Evolutionary conservation across 225 moss, liverwort and hornwort genomes (phyloP).

Genomic region (Anthoceros angustus): DNA sequence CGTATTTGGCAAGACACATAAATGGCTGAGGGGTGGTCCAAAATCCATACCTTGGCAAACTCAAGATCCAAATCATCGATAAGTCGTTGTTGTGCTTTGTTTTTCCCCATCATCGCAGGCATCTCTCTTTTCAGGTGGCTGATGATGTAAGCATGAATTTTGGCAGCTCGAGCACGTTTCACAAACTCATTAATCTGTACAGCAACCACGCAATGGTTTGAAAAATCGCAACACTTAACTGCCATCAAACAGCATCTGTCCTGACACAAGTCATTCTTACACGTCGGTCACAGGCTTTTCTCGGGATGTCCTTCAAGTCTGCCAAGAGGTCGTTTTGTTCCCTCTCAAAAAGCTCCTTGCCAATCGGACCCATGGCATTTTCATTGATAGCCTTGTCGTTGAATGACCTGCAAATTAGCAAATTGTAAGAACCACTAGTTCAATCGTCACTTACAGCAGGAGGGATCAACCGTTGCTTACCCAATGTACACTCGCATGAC

Average conservation of each 20-base stretch:
- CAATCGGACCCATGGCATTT: conserved; percentile 46
- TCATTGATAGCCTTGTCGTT: conserved; percentile 81
- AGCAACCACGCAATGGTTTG: neutral
- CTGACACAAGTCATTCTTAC: conserved; percentile 11
- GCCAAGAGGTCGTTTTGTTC: conserved; percentile 84
- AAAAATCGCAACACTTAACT: neutral
- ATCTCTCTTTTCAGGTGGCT: conserved; percentile 94
- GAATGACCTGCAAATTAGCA: conserved; percentile 41
- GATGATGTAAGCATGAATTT: conserved; percentile 81
- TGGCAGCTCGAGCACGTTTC: conserved; percentile 84
- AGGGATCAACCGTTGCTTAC: conserved; percentile 21
- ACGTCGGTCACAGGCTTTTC: conserved; percentile 87
- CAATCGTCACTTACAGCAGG: neutral
- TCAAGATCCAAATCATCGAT: conserved; percentile 78
- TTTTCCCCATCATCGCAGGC: conserved; percentile 95
- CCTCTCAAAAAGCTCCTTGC: conserved; percentile 73
- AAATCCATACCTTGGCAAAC: conserved; percentile 49
- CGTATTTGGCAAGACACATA: neutral
- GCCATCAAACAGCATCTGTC: neutral
- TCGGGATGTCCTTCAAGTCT: conserved; percentile 90
- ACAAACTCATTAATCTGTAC: conserved; percentile 94
- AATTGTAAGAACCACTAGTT: neutral
- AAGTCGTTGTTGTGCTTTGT: conserved; percentile 74
- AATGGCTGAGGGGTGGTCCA: neutral
- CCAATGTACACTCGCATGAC: conserved; percentile 98